phyloP scores from a whole-genome alignment of 192 early-diverging fungal genomes.

The Dispira simplex region DNA sequence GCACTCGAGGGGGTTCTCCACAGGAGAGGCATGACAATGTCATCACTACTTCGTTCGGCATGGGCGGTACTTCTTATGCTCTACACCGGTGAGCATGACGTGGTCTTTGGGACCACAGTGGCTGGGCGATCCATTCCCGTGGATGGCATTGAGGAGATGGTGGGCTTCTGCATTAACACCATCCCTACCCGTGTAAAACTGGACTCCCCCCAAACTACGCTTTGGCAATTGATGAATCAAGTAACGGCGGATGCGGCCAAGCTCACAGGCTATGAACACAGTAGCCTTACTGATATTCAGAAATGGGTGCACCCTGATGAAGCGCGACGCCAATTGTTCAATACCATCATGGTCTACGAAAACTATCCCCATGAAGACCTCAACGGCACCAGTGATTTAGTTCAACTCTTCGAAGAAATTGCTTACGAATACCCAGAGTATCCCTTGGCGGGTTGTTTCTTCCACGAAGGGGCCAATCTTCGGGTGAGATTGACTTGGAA shows the following conservation, averaged over 20 bases:
- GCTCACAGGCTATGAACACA: neutral
- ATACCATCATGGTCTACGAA: constrained; percentile 8
- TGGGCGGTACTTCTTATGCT: neutral
- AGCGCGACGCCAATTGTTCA: neutral
- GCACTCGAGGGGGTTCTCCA: neutral
- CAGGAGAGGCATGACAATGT: neutral
- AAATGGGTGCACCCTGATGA: neutral
- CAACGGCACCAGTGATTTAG: neutral
- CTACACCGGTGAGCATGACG: constrained; percentile 6
- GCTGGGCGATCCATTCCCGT: neutral
- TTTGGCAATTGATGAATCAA: neutral
- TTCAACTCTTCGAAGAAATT: neutral
- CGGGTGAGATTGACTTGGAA: neutral
- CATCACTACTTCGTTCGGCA: neutral
- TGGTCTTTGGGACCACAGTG: constrained; percentile 2
- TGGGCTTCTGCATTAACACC: constrained; percentile 9
- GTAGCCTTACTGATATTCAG: neutral
- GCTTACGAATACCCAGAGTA: constrained; percentile 1
- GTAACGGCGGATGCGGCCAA: neutral
- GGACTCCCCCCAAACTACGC: neutral
- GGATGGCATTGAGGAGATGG: neutral
- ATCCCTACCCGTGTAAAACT: neutral
- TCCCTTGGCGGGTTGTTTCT: neutral
- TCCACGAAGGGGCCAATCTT: neutral
- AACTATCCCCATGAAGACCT: neutral